Conservation (phyloP, 768 basidiomycete species). For the Sporobolomyces pararoseus region DNA sequence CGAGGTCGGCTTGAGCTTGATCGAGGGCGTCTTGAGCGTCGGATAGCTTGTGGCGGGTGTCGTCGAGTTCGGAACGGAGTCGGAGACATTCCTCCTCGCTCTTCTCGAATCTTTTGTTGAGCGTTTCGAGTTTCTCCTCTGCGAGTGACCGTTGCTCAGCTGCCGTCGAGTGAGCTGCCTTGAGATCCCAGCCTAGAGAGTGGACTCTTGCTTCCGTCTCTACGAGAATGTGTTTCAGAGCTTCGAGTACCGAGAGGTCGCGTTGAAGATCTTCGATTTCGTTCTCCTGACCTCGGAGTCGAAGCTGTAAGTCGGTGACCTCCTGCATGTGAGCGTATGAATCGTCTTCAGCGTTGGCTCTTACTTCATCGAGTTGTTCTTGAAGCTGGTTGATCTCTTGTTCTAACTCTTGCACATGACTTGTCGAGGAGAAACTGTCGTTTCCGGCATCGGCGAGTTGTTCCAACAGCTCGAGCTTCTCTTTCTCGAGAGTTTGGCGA, state of each 20-base stretch:
- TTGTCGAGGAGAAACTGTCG: background rate
- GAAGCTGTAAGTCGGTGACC: background rate
- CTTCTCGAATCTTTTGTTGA: constrained; percentile 21
- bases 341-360: constrained; percentile 21
- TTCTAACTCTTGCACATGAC: background rate
- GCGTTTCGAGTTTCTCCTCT: background rate
- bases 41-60: constrained; percentile 7
- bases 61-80: constrained; percentile 24
- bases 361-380: constrained; percentile 15
- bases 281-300: constrained; percentile 15
- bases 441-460: background rate
- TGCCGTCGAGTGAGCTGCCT: background rate
- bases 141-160: background rate
- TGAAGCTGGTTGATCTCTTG: background rate
- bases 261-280: constrained; percentile 22
- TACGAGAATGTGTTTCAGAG: constrained; percentile 8
- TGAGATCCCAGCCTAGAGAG: constrained; percentile 26
- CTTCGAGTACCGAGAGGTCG: background rate
- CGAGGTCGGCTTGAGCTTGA: constrained; percentile 6
- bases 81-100: background rate
- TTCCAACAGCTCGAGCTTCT: background rate
- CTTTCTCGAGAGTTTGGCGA: background rate
- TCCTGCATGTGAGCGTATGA: constrained; percentile 4
- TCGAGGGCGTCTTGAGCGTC: constrained; percentile 27
- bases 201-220: constrained; percentile 19